Evolutionary conservation across 2,329 filamentous ascomycete genomes (phyloP).

Genomic region (Fonsecaea monophora): DNA sequence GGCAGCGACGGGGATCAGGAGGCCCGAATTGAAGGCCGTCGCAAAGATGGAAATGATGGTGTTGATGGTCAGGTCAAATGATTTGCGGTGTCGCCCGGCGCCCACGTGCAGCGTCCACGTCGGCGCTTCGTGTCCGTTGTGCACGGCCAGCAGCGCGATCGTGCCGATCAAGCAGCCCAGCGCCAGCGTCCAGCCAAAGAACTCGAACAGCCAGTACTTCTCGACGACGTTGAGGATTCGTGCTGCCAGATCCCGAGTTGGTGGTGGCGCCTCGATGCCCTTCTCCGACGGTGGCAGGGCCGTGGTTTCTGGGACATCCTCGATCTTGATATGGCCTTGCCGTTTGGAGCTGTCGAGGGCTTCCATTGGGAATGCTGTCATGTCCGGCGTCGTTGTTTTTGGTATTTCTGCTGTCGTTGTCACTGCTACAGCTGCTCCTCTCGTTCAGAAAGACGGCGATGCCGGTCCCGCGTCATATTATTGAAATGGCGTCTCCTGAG

Average conservation of each 20-base stretch:
- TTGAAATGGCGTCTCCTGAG: background rate
- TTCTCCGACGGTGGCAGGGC: background rate
- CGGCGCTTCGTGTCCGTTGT: conserved; percentile 5
- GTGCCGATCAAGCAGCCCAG: conserved; percentile 7
- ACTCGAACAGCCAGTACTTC: conserved; percentile 25
- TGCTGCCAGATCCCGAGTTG: background rate
- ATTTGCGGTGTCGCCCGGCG: background rate
- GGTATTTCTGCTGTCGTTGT: background rate
- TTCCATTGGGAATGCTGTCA: background rate
- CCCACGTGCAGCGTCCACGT: conserved; percentile 13
- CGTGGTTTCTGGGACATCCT: background rate
- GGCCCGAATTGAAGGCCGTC: conserved; percentile 18
- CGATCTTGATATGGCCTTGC: conserved; percentile 2
- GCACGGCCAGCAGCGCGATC: conserved; percentile 7
- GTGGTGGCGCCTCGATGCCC: background rate
- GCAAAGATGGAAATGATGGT: conserved; percentile 21
- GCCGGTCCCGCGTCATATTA: background rate
- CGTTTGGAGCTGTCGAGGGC: background rate
- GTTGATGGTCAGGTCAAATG: conserved; percentile 18
- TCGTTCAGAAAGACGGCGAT: background rate
- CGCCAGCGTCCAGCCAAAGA: conserved; percentile 19
- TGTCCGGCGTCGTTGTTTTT: background rate
- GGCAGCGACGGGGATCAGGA: conserved; percentile 19
- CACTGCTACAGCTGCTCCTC: background rate
- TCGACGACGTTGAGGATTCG: conserved; percentile 12